phyloP scores from a whole-genome alignment of 129 eudicot species.

The Centella asiatica region DNA sequence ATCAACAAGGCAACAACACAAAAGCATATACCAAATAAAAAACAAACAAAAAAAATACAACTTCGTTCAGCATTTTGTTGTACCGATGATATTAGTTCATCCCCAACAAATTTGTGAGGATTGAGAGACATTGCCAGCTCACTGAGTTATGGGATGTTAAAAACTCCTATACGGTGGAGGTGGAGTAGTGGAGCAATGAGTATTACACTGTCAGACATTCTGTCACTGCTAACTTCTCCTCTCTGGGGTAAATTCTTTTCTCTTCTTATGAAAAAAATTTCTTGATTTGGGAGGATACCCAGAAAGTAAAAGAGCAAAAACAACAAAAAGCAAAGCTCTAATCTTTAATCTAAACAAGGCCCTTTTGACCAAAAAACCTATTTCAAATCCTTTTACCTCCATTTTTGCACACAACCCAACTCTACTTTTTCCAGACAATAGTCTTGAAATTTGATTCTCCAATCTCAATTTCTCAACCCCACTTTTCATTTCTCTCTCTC shows the following conservation, averaged over 20 bases:
- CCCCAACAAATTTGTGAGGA: no score
- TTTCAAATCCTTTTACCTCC: constrained; percentile 38
- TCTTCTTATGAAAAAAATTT: constrained; percentile 22
- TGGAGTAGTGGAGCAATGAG: no score
- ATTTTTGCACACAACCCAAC: constrained; percentile 30
- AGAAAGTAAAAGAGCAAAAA: constrained; percentile 31
- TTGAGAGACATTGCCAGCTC: no score
- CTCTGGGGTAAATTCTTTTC: not conserved
- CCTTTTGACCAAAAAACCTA: constrained; percentile 40
- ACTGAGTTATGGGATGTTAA: no score
- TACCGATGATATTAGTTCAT: no score
- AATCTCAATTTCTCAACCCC: not conserved
- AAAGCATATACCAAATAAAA: no score
- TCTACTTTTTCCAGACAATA: constrained; percentile 20
- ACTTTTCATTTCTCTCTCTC: constrained; percentile 11
- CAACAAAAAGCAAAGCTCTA: constrained; percentile 49
- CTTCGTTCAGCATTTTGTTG: no score
- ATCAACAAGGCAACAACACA: no score
- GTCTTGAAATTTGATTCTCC: constrained; percentile 31
- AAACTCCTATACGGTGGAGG: no score
- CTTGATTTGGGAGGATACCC: constrained; percentile 24
- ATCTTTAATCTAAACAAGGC: constrained; percentile 20
- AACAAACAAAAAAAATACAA: no score
- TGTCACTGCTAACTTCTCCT: no score
- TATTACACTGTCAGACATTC: no score